Evolutionary conservation across 2,329 filamentous ascomycete species (phyloP), one percentile per base, ranked within the genome.

Genomic region (Cryphonectria naterciae): DNA sequence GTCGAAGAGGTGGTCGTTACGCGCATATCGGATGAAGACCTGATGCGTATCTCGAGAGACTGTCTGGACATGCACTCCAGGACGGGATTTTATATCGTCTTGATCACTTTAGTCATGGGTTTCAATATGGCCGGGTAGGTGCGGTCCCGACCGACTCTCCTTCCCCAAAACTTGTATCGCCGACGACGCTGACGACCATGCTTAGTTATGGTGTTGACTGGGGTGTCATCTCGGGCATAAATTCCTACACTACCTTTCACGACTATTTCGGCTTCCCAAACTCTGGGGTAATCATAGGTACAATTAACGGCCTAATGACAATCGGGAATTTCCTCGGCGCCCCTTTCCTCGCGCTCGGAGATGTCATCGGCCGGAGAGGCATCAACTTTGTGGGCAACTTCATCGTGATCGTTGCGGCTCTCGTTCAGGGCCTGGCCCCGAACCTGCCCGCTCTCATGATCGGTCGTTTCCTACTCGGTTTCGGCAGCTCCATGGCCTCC

Each of bases 351-450:
- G 80, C 81, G 8, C 79, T 87, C 10, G 82, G 84, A 72, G 86
- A 87, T 76, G 80, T 85, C 10, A 83, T 87, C 73, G 85, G 86
- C 61, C 82, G 85, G 68, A 83, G 85, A 71, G 84, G 83, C 7
- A 79, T 84, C 75, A 85, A 83, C 72, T 85, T 85, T 65, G 64
- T 80, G 13, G 84, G 84, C 4, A 85, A 85, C 65, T 71, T 76
- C 32, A 78, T 85, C 61, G 82, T 85, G n/a, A 77, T 85, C 41
- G 73, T 81, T n/a, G 81, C 83, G 6, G 81, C 82, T 4, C 75
- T 84, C 17, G 74, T 84, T 70, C 82, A 84, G 71, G 90, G 90
- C 74, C 80, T 88, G 8, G 76, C 75, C 2, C 75, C 75, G 4
- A 76, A 76, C n/a, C 79, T 81, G 74, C 78, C 80, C 64, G 78